phyloP scores from a whole-genome alignment of 331 rosid species.

The Malus hybrid region DNA sequence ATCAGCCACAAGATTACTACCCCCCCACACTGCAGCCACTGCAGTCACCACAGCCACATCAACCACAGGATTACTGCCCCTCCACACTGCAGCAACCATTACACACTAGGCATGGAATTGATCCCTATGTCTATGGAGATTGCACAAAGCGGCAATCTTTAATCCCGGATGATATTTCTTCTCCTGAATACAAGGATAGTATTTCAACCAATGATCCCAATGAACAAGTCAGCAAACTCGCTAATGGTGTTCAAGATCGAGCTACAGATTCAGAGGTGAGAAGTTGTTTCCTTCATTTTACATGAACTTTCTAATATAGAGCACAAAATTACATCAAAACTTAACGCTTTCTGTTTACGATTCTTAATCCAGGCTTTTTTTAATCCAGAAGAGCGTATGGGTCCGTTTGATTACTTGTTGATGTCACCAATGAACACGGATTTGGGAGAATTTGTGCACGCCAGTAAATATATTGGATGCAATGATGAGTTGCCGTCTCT shows the following conservation, averaged over 20 bases:
- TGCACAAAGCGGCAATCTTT: background rate
- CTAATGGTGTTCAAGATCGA: background rate
- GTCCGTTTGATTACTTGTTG: background rate
- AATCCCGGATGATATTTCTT: background rate
- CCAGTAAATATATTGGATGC: background rate
- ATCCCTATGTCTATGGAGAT: background rate
- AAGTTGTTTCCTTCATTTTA: background rate
- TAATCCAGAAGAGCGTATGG: background rate
- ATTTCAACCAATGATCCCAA: background rate
- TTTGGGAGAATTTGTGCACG: background rate
- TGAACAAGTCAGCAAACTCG: background rate
- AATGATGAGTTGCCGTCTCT: background rate
- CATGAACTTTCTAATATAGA: background rate
- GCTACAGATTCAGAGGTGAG: slow-evolving; percentile 8
- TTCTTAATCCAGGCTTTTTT: background rate
- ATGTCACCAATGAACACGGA: background rate
- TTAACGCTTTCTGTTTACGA: background rate
- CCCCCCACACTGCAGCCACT: background rate
- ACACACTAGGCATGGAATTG: background rate
- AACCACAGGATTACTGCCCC: background rate
- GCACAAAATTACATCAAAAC: background rate
- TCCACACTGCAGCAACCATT: background rate
- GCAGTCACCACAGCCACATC: background rate
- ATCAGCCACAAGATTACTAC: background rate
- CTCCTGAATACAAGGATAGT: background rate